These are phyloP conservation scores for Setaria italica DNA, from an alignment of 202 grass and related monocot genomes.

Conservation along the genomic window DNA sequence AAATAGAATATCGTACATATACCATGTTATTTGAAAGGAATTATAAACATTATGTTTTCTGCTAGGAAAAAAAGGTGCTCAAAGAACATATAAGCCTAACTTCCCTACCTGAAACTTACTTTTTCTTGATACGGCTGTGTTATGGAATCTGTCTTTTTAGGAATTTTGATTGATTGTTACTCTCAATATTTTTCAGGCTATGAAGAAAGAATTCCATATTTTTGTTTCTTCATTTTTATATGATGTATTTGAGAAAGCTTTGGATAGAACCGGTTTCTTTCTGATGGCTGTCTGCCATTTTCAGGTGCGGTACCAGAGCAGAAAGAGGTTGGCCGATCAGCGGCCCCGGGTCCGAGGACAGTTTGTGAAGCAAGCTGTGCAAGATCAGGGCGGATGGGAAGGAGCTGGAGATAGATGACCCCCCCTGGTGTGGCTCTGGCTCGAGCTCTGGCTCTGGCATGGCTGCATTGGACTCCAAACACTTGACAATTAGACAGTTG, in stretches of 20 bases:
- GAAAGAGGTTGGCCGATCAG: constrained; percentile 77
- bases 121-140: neutral
- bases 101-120: neutral
- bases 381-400: constrained; percentile 24
- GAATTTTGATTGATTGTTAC: neutral
- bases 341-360: constrained; percentile 77
- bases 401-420: constrained; percentile 37
- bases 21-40: neutral
- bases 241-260: constrained; percentile 32
- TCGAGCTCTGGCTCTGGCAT: neutral
- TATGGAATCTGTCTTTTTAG: neutral
- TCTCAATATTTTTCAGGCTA: too few relatives aligned
- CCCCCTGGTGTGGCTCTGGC: neutral
- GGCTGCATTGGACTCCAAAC: constrained; percentile 15
- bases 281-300: constrained; percentile 51
- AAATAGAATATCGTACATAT: constrained; percentile 7
- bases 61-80: neutral
- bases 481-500: constrained; percentile 39
- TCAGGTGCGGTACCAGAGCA: constrained; percentile 79
- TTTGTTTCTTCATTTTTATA: neutral
- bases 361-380: constrained; percentile 64
- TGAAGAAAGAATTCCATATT: neutral
- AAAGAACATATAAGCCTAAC: neutral
- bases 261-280: constrained; percentile 42
- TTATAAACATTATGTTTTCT: constrained; percentile 17